Conservation (phyloP, 2,329 filamentous ascomycete genomes). For the Penicillium brevicompactum region DNA sequence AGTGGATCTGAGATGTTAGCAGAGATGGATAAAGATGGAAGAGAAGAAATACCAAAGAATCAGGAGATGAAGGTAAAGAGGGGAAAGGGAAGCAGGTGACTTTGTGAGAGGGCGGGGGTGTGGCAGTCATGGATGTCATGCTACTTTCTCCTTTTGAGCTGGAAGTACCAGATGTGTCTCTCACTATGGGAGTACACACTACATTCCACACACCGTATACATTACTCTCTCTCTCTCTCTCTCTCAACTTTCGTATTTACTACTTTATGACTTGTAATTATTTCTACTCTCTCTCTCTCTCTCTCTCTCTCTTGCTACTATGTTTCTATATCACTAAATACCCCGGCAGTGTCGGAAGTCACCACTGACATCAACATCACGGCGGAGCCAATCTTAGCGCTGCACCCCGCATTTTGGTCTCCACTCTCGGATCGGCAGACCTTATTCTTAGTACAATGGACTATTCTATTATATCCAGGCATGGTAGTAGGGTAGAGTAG, state of each 20-base stretch:
- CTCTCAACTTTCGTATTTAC: neutral
- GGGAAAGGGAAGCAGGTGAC: constrained; percentile 34
- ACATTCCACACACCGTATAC: neutral
- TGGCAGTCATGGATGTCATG: constrained; percentile 29
- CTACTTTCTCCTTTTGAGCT: neutral
- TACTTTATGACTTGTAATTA: neutral
- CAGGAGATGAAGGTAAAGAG: constrained; percentile 11
- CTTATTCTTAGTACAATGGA: neutral
- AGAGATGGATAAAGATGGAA: constrained; percentile 15
- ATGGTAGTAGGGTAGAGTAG: too few relatives aligned
- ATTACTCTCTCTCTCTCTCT: neutral
- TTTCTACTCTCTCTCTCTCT: neutral
- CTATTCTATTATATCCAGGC: neutral
- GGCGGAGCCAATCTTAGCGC: constrained; percentile 28
- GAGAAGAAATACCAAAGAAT: constrained; percentile 9
- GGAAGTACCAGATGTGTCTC: neutral
- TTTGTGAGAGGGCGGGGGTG: constrained; percentile 12
- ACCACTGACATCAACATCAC: constrained; percentile 31
- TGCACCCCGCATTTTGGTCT: constrained; percentile 40
- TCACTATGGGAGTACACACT: too few relatives aligned
- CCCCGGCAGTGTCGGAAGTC: constrained; percentile 30
- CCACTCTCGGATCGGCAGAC: constrained; percentile 13
- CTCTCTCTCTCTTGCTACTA: neutral
- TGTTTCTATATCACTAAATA: neutral
- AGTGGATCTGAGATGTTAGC: neutral